Conservation (phyloP, 2,329 filamentous ascomycete species). For the Exophiala viscosa region DNA sequence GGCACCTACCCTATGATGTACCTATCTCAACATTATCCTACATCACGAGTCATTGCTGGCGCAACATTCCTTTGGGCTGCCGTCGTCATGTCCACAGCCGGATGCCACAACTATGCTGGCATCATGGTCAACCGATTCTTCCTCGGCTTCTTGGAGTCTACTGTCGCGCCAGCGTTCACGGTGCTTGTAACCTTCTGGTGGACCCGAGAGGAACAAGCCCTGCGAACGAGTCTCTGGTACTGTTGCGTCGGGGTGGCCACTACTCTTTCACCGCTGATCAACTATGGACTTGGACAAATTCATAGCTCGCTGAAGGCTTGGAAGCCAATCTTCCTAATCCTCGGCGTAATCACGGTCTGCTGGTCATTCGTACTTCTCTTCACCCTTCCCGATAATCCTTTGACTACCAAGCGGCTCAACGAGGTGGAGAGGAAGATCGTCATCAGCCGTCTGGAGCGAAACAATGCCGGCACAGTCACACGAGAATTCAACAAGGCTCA, state of each 20-base stretch:
- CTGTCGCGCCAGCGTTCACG: conserved; percentile 65
- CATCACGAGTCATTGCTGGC: neutral
- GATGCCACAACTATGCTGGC: conserved; percentile 49
- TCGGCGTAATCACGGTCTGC: conserved; percentile 24
- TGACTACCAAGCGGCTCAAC: conserved; percentile 57
- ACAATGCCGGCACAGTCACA: conserved; percentile 55
- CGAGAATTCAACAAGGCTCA: conserved; percentile 27
- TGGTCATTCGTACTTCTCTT: conserved; percentile 15
- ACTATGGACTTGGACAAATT: conserved; percentile 66
- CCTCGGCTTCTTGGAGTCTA: conserved; percentile 57
- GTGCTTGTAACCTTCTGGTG: conserved; percentile 59
- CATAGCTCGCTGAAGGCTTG: conserved; percentile 53
- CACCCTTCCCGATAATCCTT: conserved; percentile 50
- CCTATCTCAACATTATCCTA: conserved; percentile 5
- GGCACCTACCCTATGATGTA: conserved; percentile 3
- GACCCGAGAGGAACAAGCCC: conserved; percentile 52
- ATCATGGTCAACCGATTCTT: conserved; percentile 65
- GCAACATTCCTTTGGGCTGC: conserved; percentile 31
- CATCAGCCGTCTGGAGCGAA: conserved; percentile 58
- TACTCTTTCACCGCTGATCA: conserved; percentile 47
- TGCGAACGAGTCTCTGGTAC: conserved; percentile 50
- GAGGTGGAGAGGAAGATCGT: conserved; percentile 59
- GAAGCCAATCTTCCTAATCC: conserved; percentile 52
- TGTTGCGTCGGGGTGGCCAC: conserved; percentile 31
- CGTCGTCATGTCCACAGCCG: conserved; percentile 25